Percentiles rank a stretch among this genome's conserved stretches.
phyloP scores from a whole-genome alignment of 306 rosid species.

The Trifolium repens region DNA sequence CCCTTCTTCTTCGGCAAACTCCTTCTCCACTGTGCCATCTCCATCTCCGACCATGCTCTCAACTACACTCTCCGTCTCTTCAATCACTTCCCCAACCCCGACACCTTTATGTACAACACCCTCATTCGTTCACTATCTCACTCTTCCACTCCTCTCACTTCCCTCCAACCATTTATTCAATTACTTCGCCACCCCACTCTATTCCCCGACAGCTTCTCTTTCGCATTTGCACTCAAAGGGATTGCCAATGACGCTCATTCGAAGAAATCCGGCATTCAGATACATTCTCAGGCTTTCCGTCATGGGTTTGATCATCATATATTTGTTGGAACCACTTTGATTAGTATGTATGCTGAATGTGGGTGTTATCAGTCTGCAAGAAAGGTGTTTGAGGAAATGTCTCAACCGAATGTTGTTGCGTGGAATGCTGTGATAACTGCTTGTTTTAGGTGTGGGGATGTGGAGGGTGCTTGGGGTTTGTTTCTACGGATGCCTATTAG shows the following conservation, averaged over 20 bases:
- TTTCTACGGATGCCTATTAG: constrained; percentile 64
- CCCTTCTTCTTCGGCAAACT: constrained; percentile 68
- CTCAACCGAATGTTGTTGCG: constrained; percentile 71
- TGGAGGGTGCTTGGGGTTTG: constrained; percentile 46
- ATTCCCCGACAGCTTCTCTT: constrained; percentile 73
- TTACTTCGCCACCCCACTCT: constrained; percentile 53
- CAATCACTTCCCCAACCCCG: constrained; percentile 64
- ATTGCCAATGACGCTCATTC: constrained; percentile 56
- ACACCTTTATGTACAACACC: constrained; percentile 85
- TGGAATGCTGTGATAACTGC: constrained; percentile 80
- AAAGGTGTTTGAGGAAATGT: constrained; percentile 77
- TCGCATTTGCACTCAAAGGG: constrained; percentile 74
- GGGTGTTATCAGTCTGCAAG: constrained; percentile 49
- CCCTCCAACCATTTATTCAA: constrained; percentile 57
- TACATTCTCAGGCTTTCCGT: constrained; percentile 60
- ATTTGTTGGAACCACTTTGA: constrained; percentile 73
- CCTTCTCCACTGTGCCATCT: constrained; percentile 71
- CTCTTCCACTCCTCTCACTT: constrained; percentile 54
- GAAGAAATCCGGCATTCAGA: constrained; percentile 56
- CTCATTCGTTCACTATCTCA: constrained; percentile 72
- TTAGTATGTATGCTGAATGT: constrained; percentile 75
- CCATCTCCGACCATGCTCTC: constrained; percentile 60
- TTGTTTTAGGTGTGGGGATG: constrained; percentile 68
- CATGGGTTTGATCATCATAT: constrained; percentile 62
- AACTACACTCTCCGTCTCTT: constrained; percentile 65